A percentile compares a stretch with the other conserved stretches of the same genome.
These are phyloP conservation scores for Powellomyces hirtus DNA, from an alignment of 192 early-diverging fungal genomes.

Conservation along the genomic window DNA sequence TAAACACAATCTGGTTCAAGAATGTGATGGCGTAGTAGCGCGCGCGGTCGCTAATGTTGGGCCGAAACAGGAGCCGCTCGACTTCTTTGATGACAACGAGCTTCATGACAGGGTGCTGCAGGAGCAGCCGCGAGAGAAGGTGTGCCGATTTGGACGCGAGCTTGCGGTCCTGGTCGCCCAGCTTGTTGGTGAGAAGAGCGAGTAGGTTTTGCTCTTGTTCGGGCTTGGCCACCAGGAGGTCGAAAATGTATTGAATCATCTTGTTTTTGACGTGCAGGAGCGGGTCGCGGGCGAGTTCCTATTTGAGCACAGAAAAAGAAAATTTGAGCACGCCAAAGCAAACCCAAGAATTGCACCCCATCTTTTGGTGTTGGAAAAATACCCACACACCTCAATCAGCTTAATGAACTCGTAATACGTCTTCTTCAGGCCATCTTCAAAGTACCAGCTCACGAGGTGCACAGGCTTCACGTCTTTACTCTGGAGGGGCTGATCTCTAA, in stretches of 20 bases:
- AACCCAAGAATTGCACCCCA: too few relatives aligned
- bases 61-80: conserved; percentile 81
- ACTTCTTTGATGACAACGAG: conserved; percentile 82
- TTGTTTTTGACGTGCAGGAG: conserved; percentile 80
- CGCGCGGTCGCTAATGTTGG: conserved; percentile 68
- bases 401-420: conserved; percentile 88
- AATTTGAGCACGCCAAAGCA: too few relatives aligned
- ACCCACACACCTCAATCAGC: conserved; percentile 70
- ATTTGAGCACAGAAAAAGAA: background rate
- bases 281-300: conserved; percentile 82
- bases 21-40: conserved; percentile 90
- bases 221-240: conserved; percentile 80
- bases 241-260: conserved; percentile 72
- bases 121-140: conserved; percentile 73
- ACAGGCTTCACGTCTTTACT: conserved; percentile 54
- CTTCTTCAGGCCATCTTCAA: conserved; percentile 92
- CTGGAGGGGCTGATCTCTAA: conserved; percentile 82
- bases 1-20: conserved; percentile 88
- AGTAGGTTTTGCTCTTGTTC: conserved; percentile 97
- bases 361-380: too few relatives aligned
- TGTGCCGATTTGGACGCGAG: conserved; percentile 81
- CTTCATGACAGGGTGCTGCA: conserved; percentile 84
- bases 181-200: conserved; percentile 88
- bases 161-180: conserved; percentile 89
- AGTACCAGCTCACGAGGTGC: conserved; percentile 89